Evolutionary conservation across 352 stramenopile genomes (phyloP), one percentile per base, ranked within the genome.

Genomic region (Phytophthora chlamydospora): DNA sequence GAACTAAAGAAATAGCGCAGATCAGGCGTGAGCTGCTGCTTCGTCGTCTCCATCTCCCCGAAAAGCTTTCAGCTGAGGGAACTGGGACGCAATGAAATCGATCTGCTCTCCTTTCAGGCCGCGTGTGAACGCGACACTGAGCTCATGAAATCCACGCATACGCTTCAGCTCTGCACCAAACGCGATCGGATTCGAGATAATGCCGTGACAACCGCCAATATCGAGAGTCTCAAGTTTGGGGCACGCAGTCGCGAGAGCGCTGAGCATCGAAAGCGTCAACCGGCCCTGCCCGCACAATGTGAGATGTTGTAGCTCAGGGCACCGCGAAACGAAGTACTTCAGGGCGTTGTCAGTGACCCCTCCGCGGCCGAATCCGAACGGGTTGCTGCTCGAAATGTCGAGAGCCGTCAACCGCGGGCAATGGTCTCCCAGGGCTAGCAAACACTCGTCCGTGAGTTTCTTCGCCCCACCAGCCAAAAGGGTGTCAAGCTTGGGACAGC

Each of bases 311-410:
- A 91, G 45, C 0, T 62, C 36, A 0, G 45, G 46, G 42, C 82
- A 91, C 32, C 76, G 78, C 46, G 60, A 71, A 17, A 66, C 58
- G 12, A 91, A 62, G 14, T 80, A 68, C 24, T 67, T 61, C 16
- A 91, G 48, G 12, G 65, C 74, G 2, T 58, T 54, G 38, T 91
- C 75, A 13, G 62, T 87, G 13, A 91, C 68, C 0, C 79, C 76
- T 17, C 76, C 71, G 14, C 76, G 82, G 19, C 77, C 64, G 48
- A 76, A 73, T 14, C 78, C 79, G 52, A 89, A 91, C 1, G 79
- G 82, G 56, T 89, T 91, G 53, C 82, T 91, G 16, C 72, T 70
- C 27, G 77, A 73, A 58, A 89, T 81, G 17, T 88, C 79, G 8
- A 91, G 49, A n/a, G 57, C 58, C 29, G 68, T 62, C 21, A 91